Percentiles rank a stretch among this genome's conserved stretches.
These are phyloP conservation scores for Arabidopsis hybrid DNA, from an alignment of 441 rosid species.

Conservation along the genomic window DNA sequence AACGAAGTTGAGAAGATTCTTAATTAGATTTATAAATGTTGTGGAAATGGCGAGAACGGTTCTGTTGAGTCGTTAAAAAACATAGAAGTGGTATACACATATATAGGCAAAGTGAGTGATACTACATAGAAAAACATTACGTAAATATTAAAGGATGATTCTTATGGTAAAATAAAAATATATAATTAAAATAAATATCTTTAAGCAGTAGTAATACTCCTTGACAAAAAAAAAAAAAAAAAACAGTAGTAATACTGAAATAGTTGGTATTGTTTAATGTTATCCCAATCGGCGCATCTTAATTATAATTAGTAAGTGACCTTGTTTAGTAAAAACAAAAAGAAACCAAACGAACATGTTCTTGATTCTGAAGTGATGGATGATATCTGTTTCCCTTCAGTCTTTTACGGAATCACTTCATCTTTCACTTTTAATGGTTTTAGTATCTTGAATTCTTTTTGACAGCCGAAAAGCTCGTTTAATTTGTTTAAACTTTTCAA, in stretches of 20 bases:
- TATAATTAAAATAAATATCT: no score
- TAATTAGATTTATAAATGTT: no score
- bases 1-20: no score
- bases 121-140: background rate
- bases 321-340: background rate
- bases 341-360: conserved; percentile 34
- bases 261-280: background rate
- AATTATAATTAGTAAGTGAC: background rate
- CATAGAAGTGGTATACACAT: background rate
- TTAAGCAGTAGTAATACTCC: no score
- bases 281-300: background rate
- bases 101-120: background rate
- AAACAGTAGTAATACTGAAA: no score
- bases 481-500: conserved; percentile 15
- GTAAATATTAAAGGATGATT: background rate
- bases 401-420: conserved; percentile 34
- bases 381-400: conserved; percentile 24
- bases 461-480: conserved; percentile 22
- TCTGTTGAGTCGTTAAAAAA: background rate
- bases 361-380: conserved; percentile 44
- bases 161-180: no score
- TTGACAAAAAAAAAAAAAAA: no score
- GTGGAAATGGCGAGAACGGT: background rate
- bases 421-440: conserved; percentile 31
- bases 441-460: conserved; percentile 25